Evolutionary conservation across 148 eudicot genomes (phyloP).

Genomic region (Limonium bicolor): DNA sequence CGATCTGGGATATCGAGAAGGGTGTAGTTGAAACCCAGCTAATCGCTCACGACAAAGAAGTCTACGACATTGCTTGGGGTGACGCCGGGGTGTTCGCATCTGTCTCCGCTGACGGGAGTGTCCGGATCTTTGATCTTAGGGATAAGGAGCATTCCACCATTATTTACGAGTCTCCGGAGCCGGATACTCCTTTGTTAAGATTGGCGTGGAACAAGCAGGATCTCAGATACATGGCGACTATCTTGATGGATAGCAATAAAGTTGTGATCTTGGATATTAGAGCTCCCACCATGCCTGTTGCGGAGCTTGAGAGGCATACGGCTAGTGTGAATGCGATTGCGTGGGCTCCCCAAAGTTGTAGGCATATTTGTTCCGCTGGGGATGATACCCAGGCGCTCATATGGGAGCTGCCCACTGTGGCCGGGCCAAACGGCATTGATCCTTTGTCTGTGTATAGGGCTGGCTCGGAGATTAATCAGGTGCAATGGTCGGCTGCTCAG

Average conservation of each 20-base stretch:
- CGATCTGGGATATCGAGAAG: constrained; percentile 87
- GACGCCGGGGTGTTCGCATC: constrained; percentile 89
- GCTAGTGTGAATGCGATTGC: constrained; percentile 80
- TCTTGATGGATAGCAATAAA: constrained; percentile 82
- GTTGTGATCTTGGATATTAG: constrained; percentile 83
- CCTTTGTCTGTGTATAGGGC: constrained; percentile 62
- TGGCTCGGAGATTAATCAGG: constrained; percentile 80
- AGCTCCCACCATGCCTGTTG: constrained; percentile 78
- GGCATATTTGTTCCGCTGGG: constrained; percentile 79
- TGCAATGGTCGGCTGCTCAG: constrained; percentile 81
- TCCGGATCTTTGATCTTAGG: constrained; percentile 71
- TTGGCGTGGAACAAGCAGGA: constrained; percentile 94
- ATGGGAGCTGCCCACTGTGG: constrained; percentile 71
- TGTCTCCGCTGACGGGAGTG: constrained; percentile 89
- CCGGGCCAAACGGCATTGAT: constrained; percentile 64
- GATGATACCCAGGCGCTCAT: constrained; percentile 78
- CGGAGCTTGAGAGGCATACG: constrained; percentile 78
- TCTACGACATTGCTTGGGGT: constrained; percentile 98
- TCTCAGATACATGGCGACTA: constrained; percentile 83
- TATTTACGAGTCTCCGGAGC: constrained; percentile 84
- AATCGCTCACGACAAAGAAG: constrained; percentile 95
- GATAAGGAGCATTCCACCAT: constrained; percentile 98
- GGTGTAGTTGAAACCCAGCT: constrained; percentile 77
- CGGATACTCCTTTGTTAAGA: constrained; percentile 71
- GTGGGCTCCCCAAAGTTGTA: constrained; percentile 80